Evolutionary conservation across 1,284 basidiomycete genomes (phyloP), one percentile per base, ranked within the genome.

Genomic region (Meira miltonrushii): DNA sequence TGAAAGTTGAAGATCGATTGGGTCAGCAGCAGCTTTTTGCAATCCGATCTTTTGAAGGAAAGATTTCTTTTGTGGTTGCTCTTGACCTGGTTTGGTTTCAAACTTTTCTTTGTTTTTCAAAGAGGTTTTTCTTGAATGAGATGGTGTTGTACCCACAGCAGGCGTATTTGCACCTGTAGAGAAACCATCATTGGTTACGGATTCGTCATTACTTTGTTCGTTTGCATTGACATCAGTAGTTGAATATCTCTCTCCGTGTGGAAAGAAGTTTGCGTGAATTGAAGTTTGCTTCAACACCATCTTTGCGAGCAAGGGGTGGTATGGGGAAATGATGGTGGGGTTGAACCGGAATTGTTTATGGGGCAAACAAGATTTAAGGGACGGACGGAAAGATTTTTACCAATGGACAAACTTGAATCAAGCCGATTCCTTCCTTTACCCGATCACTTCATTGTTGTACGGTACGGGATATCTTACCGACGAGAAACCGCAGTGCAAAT

Each of bases 221-320:
- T 28, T 25, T 25, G 58, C 9, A n/a, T 51, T 37, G n/a, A 62
- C 67, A 39, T 67, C 69, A 28, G 57, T 48, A 39, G 66, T 71
- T 49, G 58, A 50, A 55, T 69, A 71, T 40, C 55, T 25, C 52
- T 69, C 65, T 15, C 67, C 67, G 21, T 41, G 60, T 17, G 64
- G 65, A 49, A 71, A 57, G 55, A 71, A 71, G 58, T 65, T 60
- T 59, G 69, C 62, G 61, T 69, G 69, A 25, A 71, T 69, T 15
- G 65, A 68, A 10, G 67, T 63, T n/a, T 64, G 61, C 54, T 70
- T 70, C 59, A 71, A 62, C 33, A 69, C 68, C 68, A 71, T 71
- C 28, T 53, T 44, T 33, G 8, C 28, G 4, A 4, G 28, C 8
- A 33, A 8, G 8, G 28, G 28, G n/a, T n/a, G 28, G 28, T 33